Conservation (phyloP, 306 rosid species). For the Corylus heterophylla region DNA sequence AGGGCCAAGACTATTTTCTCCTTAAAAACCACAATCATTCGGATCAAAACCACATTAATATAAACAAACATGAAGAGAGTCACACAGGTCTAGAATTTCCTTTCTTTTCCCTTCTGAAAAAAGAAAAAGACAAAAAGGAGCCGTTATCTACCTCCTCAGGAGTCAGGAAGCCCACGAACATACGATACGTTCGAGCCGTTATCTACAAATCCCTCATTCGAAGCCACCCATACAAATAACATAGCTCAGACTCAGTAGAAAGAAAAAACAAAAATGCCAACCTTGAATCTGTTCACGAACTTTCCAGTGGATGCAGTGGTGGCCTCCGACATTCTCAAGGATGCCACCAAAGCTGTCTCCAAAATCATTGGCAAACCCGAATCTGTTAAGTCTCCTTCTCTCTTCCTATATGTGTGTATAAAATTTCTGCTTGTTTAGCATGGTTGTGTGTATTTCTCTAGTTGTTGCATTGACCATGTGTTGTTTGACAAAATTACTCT, state of each 20-base stretch:
- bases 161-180: too few relatives aligned
- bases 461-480: constrained; percentile 27
- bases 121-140: too few relatives aligned
- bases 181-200: background rate
- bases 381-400: constrained; percentile 49
- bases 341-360: constrained; percentile 89
- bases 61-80: background rate
- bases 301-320: constrained; percentile 80
- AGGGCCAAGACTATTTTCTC: too few relatives aligned
- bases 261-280: constrained; percentile 63
- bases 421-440: background rate
- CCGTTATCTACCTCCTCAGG: too few relatives aligned
- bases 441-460: background rate
- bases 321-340: constrained; percentile 89
- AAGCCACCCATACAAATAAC: constrained; percentile 16
- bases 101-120: too few relatives aligned
- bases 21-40: too few relatives aligned
- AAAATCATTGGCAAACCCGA: constrained; percentile 94
- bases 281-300: constrained; percentile 78
- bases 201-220: constrained; percentile 5
- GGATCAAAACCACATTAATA: too few relatives aligned
- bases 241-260: background rate
- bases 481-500: constrained; percentile 56
- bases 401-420: background rate
- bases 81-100: too few relatives aligned